Base-by-base conservation (phyloP, 176 grass and related monocot species). In the Raddia distichophylla region DNA sequence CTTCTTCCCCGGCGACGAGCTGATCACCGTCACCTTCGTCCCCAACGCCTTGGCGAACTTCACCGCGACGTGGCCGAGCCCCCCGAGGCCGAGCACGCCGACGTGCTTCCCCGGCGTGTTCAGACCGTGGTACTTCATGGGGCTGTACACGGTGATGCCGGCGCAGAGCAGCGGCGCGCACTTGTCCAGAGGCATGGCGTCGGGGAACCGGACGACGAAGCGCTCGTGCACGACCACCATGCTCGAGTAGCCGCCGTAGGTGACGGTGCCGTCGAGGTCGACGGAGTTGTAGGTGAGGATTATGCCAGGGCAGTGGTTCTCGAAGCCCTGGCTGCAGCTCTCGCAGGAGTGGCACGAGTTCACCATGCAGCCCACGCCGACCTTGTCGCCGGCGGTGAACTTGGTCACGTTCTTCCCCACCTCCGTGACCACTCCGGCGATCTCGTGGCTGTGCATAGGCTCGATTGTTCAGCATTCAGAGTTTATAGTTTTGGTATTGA, bases 1-100 rank as follows among this genome's bases (percentile, higher is more conserved):
- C 78, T 47, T 71, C 83, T 95, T 95, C 6, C 13, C 83, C 0
- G 84, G 82, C 1, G 87, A 92, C 64, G 87, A 80, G 70, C 93
- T 95, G 53, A 95, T 92, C 2, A 95, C 93, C 2, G 90, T 92
- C 6, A 95, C 93, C 78, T 90, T 95, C 90, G 79, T 81, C 75
- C 93, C 90, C 17, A 92, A 92, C 3, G 90, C 93, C 78, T 75
- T 92, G 10, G 64, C 93, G 37, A 95, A 86, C 86, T 92, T 92
- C 15, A 95, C 93, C 0, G 93, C 93, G 2, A 95, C 85, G 33
- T 95, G 93, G 4, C 93, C 93, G 2, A 95, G 79, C 14, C 93
- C 93, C 0, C 93, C 93, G 0, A 95, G 82, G 0, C 93, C 93
- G 10, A 90, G 14, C 18, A 95, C 85, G 40, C 93, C 93, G 5